These are phyloP conservation scores for Chlorella sp. DNA, from an alignment of 139 green algal species.

Conservation along the genomic window DNA sequence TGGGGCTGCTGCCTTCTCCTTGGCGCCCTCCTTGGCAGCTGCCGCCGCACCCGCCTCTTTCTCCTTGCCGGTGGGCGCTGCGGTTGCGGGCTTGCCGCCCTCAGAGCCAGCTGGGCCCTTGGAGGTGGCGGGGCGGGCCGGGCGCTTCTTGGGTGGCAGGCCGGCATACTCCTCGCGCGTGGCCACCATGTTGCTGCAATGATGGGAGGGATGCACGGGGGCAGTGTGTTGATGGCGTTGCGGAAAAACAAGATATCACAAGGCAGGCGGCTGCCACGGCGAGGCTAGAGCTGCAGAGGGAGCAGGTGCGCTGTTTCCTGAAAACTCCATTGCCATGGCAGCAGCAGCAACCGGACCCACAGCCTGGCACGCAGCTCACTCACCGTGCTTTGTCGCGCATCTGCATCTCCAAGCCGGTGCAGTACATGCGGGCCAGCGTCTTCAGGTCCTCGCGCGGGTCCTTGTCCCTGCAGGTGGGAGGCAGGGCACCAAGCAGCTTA, in stretches of 20 bases:
- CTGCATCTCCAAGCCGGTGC: constrained; percentile 44
- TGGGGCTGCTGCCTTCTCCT: background rate
- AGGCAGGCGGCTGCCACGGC: too few species aligned
- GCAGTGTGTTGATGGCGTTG: too few species aligned
- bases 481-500: too few species aligned
- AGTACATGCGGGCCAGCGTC: constrained; percentile 63
- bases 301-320: too few species aligned
- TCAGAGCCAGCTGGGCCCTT: background rate
- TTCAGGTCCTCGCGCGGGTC: constrained; percentile 62
- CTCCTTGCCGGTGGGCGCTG: background rate
- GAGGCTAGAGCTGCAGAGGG: too few species aligned
- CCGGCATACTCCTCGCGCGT: constrained; percentile 48
- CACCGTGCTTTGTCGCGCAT: constrained; percentile 39
- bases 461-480: constrained; percentile 44
- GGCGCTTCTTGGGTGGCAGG: constrained; percentile 43
- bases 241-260: too few species aligned
- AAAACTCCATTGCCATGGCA: background rate
- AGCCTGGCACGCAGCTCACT: background rate
- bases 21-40: background rate
- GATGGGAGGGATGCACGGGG: background rate
- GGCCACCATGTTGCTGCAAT: constrained; percentile 35
- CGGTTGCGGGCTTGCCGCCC: background rate
- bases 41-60: background rate
- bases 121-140: constrained; percentile 14
- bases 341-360: too few species aligned